Evolutionary conservation across 371 early-diverging fungal species (phyloP).

Genomic region (Mortierella sp.): DNA sequence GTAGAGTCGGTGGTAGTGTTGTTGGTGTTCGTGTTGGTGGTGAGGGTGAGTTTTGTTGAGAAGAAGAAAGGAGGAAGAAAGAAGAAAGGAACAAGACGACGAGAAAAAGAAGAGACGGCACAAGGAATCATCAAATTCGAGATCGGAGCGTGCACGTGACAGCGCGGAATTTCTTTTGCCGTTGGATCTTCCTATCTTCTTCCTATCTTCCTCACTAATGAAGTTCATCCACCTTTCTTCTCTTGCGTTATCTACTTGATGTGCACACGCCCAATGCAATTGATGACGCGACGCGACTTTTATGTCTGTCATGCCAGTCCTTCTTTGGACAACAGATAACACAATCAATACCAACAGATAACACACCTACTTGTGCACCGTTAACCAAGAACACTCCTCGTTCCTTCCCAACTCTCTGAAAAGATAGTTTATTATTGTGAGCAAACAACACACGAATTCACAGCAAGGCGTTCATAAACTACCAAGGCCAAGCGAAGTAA

Average conservation of each 20-base stretch:
- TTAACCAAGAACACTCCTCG: background rate
- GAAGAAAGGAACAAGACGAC: background rate
- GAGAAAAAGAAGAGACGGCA: background rate
- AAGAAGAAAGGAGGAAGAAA: background rate
- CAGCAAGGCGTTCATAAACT: too few species aligned
- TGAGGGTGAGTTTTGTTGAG: background rate
- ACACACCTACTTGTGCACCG: conserved; percentile 2
- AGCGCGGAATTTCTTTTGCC: background rate
- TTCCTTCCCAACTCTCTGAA: background rate
- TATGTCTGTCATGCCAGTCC: background rate
- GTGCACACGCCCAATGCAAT: background rate
- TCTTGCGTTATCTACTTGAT: background rate
- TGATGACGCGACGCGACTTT: background rate
- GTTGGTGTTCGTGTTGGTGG: background rate
- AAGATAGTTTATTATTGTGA: background rate
- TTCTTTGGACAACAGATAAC: background rate
- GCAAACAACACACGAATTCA: background rate
- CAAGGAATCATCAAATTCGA: background rate
- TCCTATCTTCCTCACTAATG: background rate
- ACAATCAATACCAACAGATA: background rate
- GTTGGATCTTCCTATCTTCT: background rate
- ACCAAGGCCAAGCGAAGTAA: too few species aligned
- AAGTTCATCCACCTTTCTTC: background rate
- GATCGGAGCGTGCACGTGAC: background rate
- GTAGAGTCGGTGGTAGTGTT: background rate